Percentiles rank a stretch among this genome's conserved stretches.
These are phyloP conservation scores for Lunularia cruciata DNA, from an alignment of 225 moss, liverwort and hornwort genomes.

Conservation along the genomic window DNA sequence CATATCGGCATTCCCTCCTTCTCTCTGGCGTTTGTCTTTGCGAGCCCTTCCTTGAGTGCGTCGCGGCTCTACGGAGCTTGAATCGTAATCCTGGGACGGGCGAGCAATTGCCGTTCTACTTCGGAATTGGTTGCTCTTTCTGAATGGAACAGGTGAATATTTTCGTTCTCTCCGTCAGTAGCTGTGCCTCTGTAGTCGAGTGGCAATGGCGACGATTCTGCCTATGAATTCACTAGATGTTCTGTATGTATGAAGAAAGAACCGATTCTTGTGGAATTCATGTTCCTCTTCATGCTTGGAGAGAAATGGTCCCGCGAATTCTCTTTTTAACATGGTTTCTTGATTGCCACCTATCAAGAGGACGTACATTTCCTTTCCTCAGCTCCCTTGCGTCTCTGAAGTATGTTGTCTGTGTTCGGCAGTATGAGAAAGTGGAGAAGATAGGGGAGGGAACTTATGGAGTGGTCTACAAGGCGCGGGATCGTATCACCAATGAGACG, in stretches of 20 bases:
- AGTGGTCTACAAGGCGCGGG: slow-evolving; percentile 96
- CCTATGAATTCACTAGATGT: not conserved
- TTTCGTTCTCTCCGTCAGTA: not conserved
- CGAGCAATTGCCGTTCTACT: slow-evolving; percentile 24
- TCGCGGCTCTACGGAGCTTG: not conserved
- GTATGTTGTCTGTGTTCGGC: slow-evolving; percentile 15
- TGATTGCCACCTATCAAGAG: not conserved
- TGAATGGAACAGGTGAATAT: slow-evolving; percentile 57
- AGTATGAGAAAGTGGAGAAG: slow-evolving; percentile 99
- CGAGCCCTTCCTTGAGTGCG: not conserved
- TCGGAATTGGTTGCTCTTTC: slow-evolving; percentile 18
- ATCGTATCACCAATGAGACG: slow-evolving; percentile 95
- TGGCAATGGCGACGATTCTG: not conserved
- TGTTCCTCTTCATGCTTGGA: not conserved
- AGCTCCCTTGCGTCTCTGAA: not conserved
- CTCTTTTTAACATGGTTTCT: not conserved
- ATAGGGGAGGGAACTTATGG: slow-evolving; percentile 99
- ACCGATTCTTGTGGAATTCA: slow-evolving; percentile 1
- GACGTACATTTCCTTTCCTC: not conserved
- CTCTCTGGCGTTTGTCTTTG: not conserved
- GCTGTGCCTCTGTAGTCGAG: not conserved
- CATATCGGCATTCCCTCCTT: not conserved
- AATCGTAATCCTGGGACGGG: not conserved
- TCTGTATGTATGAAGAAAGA: not conserved
- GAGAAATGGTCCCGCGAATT: not conserved